phyloP scores from a whole-genome alignment of 805 yeast genomes.

The Nakazawaea wyomingensis region DNA sequence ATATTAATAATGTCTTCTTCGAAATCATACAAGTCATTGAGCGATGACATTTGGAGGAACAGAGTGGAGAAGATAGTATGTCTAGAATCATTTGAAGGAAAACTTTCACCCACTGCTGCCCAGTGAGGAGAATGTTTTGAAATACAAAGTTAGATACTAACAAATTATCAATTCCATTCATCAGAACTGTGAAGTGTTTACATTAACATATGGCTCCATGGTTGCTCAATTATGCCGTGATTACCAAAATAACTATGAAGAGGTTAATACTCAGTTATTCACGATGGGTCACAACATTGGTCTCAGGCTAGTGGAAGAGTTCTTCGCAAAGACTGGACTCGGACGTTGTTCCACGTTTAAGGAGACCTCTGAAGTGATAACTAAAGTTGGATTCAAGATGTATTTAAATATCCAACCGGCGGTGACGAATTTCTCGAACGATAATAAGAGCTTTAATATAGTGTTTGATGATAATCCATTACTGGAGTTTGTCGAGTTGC shows the following conservation, averaged over 20 bases:
- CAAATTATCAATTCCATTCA: too few species aligned
- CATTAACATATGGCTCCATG: conserved; percentile 91
- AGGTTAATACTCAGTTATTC: conserved; percentile 80
- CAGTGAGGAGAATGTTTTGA: too few species aligned
- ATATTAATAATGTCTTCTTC: conserved; percentile 18
- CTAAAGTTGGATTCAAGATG: conserved; percentile 86
- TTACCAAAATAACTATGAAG: conserved; percentile 63
- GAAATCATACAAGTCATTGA: conserved; percentile 42
- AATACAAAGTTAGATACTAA: too few species aligned
- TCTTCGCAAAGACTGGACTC: conserved; percentile 80
- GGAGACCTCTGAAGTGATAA: conserved; percentile 82
- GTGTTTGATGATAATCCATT: conserved; percentile 82
- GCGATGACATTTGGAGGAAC: conserved; percentile 91
- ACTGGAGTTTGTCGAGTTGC: conserved; percentile 92
- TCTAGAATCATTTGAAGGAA: conserved; percentile 17
- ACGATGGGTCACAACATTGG: conserved; percentile 97
- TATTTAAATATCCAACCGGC: conserved; percentile 80
- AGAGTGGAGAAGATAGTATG: conserved; percentile 78
- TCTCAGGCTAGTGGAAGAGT: conserved; percentile 84
- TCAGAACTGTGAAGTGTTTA: conserved; percentile 87
- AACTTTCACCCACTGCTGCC: too few species aligned
- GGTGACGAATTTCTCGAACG: conserved; percentile 70
- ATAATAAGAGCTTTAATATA: conserved; percentile 68
- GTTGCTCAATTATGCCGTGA: conserved; percentile 90
- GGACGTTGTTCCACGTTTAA: conserved; percentile 74